phyloP scores from a whole-genome alignment of 2,329 filamentous ascomycete genomes.

The Domatiomyces catenatus region DNA sequence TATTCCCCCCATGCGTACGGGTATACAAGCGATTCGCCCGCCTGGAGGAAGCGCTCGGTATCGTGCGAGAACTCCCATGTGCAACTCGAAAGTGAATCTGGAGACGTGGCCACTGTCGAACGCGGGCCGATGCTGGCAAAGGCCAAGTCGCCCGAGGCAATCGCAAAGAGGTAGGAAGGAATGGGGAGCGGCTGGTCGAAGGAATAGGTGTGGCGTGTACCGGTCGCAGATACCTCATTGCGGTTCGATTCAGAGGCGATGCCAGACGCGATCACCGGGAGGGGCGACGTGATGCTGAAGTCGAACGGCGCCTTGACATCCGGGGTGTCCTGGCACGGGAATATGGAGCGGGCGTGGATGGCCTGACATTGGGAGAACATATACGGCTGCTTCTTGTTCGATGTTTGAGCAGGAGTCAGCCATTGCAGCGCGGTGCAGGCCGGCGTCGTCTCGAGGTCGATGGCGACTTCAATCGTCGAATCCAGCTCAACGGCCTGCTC shows the following conservation, averaged over 20 bases:
- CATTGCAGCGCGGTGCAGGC: conserved; percentile 88
- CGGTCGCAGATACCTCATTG: conserved; percentile 34
- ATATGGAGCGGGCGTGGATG: conserved; percentile 83
- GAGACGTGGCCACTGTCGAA: conserved; percentile 71
- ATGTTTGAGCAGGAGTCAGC: conserved; percentile 84
- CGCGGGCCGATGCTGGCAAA: conserved; percentile 74
- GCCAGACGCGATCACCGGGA: conserved; percentile 86
- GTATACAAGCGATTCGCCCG: conserved; percentile 65
- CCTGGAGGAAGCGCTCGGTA: conserved; percentile 81
- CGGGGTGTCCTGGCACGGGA: conserved; percentile 94
- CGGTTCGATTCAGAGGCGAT: conserved; percentile 42
- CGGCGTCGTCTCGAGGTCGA: conserved; percentile 65
- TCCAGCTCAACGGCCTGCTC: conserved; percentile 32
- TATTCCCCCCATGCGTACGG: conserved; percentile 91
- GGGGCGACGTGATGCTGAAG: conserved; percentile 71
- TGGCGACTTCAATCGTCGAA: conserved; percentile 37
- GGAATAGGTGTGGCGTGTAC: conserved; percentile 50
- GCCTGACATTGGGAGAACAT: conserved; percentile 98
- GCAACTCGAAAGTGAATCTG: conserved; percentile 67
- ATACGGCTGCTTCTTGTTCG: conserved; percentile 89
- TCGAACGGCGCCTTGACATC: conserved; percentile 92
- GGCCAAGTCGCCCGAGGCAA: conserved; percentile 66
- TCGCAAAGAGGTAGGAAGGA: conserved; percentile 84
- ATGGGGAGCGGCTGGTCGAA: conserved; percentile 89
- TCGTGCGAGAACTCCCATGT: conserved; percentile 86